These are phyloP conservation scores for Pyrenula massariospora DNA, from an alignment of 495 filamentous ascomycete genomes.

Conservation along the genomic window DNA sequence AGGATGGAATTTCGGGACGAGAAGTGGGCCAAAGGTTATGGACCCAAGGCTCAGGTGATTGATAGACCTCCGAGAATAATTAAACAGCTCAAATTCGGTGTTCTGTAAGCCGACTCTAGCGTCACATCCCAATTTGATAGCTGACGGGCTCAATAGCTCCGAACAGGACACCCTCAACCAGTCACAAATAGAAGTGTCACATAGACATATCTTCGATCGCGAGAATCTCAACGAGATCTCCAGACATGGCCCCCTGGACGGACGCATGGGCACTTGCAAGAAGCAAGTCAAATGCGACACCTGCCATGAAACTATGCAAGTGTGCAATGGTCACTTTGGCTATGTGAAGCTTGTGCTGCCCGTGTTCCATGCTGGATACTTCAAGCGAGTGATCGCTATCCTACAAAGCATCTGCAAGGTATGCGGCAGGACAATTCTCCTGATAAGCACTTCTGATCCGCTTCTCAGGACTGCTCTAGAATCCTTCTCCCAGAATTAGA, in stretches of 20 bases:
- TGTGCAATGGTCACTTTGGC: slow-evolving; percentile 92
- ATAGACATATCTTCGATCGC: slow-evolving; percentile 81
- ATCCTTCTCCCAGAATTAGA: slow-evolving; percentile 71
- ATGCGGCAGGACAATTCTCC: slow-evolving; percentile 57
- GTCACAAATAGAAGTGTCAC: slow-evolving; percentile 81
- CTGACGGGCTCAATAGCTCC: no score
- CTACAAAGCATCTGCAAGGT: slow-evolving; percentile 90
- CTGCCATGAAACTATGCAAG: slow-evolving; percentile 61
- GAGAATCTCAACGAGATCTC: slow-evolving; percentile 58
- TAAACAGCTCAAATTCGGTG: slow-evolving; percentile 85
- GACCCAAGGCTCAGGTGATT: slow-evolving; percentile 71
- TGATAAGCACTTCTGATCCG: not conserved
- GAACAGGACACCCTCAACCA: slow-evolving; percentile 90
- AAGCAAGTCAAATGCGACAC: slow-evolving; percentile 66
- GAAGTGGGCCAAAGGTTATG: not conserved
- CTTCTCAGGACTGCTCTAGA: slow-evolving; percentile 30
- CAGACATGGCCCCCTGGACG: slow-evolving; percentile 74
- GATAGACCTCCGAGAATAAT: slow-evolving; percentile 82
- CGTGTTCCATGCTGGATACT: slow-evolving; percentile 89
- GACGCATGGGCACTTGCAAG: slow-evolving; percentile 77
- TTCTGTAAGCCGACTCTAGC: slow-evolving; percentile 50
- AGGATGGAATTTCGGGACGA: no score
- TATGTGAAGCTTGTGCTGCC: slow-evolving; percentile 82
- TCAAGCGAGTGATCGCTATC: slow-evolving; percentile 78
- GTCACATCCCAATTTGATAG: no score